Percentiles rank a stretch among this genome's conserved stretches.
phyloP scores from a whole-genome alignment of 768 basidiomycete species.

The Inosperma sp. region DNA sequence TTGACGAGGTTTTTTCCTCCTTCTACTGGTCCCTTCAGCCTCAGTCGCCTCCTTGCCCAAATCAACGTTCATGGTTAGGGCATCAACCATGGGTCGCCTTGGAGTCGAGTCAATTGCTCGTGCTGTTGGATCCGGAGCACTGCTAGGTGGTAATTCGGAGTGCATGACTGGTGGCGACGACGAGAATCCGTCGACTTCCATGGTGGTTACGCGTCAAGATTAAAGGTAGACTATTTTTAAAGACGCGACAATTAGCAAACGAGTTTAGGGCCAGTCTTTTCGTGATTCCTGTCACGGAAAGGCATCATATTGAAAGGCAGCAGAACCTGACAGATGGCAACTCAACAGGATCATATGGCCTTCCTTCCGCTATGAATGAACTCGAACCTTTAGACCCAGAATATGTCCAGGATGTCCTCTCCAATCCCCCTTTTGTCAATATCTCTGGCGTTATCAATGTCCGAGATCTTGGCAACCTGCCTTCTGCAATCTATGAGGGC shows the following conservation, averaged over 20 bases:
- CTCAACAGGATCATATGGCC: too few relatives aligned
- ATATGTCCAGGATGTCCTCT: conserved; percentile 60
- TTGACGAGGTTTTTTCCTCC: conserved; percentile 46
- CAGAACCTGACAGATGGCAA: too few relatives aligned
- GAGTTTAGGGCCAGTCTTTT: conserved; percentile 38
- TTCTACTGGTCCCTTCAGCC: conserved; percentile 34
- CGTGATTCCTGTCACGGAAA: conserved; percentile 23
- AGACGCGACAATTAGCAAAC: conserved; percentile 35
- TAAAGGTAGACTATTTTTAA: conserved; percentile 10
- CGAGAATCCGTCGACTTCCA: conserved; percentile 55
- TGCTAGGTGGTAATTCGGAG: conserved; percentile 46
- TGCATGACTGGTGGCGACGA: conserved; percentile 52
- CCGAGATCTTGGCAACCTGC: conserved; percentile 65
- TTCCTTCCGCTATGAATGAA: conserved; percentile 36
- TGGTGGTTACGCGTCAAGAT: conserved; percentile 22
- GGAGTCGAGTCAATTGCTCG: conserved; percentile 33
- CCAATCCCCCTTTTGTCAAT: conserved; percentile 63
- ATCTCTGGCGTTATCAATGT: conserved; percentile 74
- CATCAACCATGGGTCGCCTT: conserved; percentile 45
- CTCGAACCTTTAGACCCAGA: conserved; percentile 63
- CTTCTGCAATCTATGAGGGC: conserved; percentile 42
- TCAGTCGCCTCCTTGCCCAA: conserved; percentile 44
- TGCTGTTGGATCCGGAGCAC: conserved; percentile 38
- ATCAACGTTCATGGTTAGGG: conserved; percentile 51
- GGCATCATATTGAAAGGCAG: neutral